A percentile compares a stretch with the other conserved stretches of the same genome.
Evolutionary conservation across 129 eudicot species (phyloP).

Genomic region (Flaveria robusta): DNA sequence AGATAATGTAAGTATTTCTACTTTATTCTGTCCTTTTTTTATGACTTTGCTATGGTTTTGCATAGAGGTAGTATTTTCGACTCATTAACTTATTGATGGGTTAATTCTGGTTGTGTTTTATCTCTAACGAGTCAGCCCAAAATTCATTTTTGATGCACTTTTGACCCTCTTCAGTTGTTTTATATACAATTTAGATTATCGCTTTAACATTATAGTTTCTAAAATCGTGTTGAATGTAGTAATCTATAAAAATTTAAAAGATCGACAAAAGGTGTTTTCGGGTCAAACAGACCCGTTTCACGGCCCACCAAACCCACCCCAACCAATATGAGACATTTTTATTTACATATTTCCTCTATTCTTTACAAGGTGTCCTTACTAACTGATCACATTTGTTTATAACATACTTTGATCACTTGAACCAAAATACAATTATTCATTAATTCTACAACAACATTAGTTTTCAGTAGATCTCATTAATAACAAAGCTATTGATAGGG

Average conservation of each 20-base stretch:
- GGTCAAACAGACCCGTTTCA: too few relatives aligned
- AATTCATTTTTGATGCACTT: neutral
- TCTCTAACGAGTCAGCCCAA: neutral
- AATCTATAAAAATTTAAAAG: neutral
- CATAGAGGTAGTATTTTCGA: neutral
- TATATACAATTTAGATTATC: neutral
- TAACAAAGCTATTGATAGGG: too few relatives aligned
- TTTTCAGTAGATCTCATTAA: too few relatives aligned
- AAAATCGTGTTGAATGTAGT: neutral
- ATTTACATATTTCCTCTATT: too few relatives aligned
- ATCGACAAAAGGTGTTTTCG: too few relatives aligned
- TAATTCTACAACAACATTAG: too few relatives aligned
- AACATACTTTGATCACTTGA: too few relatives aligned
- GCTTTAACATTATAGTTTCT: neutral
- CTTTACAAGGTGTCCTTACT: too few relatives aligned
- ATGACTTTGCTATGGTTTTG: neutral
- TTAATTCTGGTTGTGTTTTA: neutral
- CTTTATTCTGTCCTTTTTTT: neutral
- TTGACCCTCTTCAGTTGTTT: neutral
- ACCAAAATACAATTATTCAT: too few relatives aligned
- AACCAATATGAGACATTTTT: too few relatives aligned
- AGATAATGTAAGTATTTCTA: slow-evolving; percentile 62
- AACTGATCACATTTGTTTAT: too few relatives aligned
- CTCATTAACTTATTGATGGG: neutral
- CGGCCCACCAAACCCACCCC: too few relatives aligned